Base-by-base conservation (phyloP, 306 rosid species). In the Vigna reflexopilosa region DNA sequence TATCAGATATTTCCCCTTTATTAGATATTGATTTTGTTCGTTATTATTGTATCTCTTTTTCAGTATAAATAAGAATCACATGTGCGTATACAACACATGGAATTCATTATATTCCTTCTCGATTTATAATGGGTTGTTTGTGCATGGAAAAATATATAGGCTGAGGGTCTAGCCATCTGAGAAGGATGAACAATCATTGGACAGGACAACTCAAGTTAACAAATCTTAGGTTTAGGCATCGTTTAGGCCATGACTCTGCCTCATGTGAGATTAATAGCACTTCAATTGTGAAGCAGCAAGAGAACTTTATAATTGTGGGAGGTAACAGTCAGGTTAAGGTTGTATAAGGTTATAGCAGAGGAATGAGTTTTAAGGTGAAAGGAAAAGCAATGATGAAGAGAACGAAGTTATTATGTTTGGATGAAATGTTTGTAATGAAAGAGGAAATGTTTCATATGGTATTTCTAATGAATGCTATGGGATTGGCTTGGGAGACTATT, bases 161-260 rank as follows among this genome's bases (percentile, higher is more conserved):
- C 48, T 3, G 2, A 32, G 67, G 19, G 5, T 62, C 45, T 61
- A 28, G 45, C 22, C 45, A 32, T 63, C 47, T 1, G 24, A 7
- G 69, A 13, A 34, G 38, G 45, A 61, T 61, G 40, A 28, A 61
- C 44, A 32, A 30, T 61, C 9, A 15, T 61, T 61, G 67, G 67
- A 7, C 7, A 15, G 22, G 67, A 61, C 42, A 59, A 12, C 67
- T 28, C 2, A 59, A 13, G n/a, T 30, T 6, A 10, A 42, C 38
- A 28, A 26, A 32, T 13, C 11, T 28, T 40, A 14, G 20, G 20
- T 14, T 30, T 17, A 59, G 17, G 30, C 67, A 59, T 59, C 42
- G 28, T 58, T 26, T 16, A 4, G 10, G 9, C 42, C 19, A 13
- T 58, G 38, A 11, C 65, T 58, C 36, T 55, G 28, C 30, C 22